Evolutionary conservation across 305 asterid species (phyloP), one percentile per base, ranked within the genome.

Genomic region (Fraxinus sp.): DNA sequence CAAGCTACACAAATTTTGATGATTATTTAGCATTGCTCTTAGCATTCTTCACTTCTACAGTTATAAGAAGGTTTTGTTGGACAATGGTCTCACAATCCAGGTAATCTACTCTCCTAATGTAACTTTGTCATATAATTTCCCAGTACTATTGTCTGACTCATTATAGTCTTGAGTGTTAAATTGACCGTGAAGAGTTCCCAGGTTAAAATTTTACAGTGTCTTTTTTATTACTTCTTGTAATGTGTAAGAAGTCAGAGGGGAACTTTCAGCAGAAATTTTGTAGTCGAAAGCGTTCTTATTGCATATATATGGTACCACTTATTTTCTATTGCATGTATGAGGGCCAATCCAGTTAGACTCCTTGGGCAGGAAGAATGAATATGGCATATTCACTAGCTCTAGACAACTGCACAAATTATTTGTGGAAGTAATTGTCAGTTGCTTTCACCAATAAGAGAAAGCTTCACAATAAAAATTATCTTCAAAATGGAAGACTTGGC

Each of bases 1-100:
- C 73, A 24, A 8, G 55, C 81, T 32, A 32, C 22, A 68, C 43
- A 28, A 33, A 41, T 81, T 70, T 80, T 39, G 24, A 33, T 22
- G 32, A 78, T 77, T 66, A 32, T 37, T 41, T 81, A 35, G 77
- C 84, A 33, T 43, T 66, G 52, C 82, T 84, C 73, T 83, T 32
- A 84, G 59, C 72, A 30, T 76, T 83, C 73, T 83, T 87, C 85
- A 33, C 22, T 77, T 85, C 82, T 83, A 76, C 94, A 96, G 98
- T 90, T 90, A 91, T 83, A 96, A 96, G 90, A 93, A 85, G 94
- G 97, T 90, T 85, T 84, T 88, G 87, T 85, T 96, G 97, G 98
- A 96, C 76, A 94, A 96, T 91, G 98, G 99, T 86, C 86, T 93
- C 79, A 88, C 91, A 62, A 86, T 92, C 84, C 96, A 92, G 98